Base-by-base conservation (phyloP, 805 yeast species). In the Candida xyloterini region DNA sequence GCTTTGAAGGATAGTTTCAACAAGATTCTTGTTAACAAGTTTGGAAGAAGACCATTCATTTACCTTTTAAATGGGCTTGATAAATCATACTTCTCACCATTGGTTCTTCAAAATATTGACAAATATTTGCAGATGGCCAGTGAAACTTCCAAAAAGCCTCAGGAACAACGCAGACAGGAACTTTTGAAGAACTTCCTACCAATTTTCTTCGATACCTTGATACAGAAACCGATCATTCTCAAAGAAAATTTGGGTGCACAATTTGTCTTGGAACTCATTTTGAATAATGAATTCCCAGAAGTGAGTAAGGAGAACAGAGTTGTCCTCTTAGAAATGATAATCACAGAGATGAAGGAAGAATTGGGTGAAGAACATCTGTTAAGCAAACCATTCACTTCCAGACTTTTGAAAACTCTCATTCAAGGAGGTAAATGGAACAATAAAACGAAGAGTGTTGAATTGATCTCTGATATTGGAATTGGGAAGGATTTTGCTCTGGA, bases 391-490 rank as follows among this genome's bases (percentile, higher is more conserved):
- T 84, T 81, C 59, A 74, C 85, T 20, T 72, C 87, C 3, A 78
- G 96, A 68, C 68, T 84, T 36, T 64, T 88, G 48, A 82, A 86
- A 60, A 68, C 87, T 0, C 67, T 88, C 53, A 83, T 88, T 49
- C 95, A 85, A 63, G 91, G 90, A 46, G 90, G 90, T 53, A 86
- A 80, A 57, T 87, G 88, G 84, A 80, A 81, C 55, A 75, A 72
- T 55, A 78, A 79, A 63, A 77, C 70, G 51, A 78, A 71, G 62
- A 71, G 63, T 54, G 65, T 71, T 33, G 72, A 55, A 42, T 70
- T 70, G 41, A 50, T 71, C 30, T 71, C 66, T 10, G 52, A 45
- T 20, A 70, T 67, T 57, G 79, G 65, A 38, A 62, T 67, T 13
- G 91, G 93, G 8, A 57, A 66, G 11, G 75, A 71, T 15, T 83